phyloP scores from a whole-genome alignment of 73 alveolate species.

The Paraurostyla sp. region DNA sequence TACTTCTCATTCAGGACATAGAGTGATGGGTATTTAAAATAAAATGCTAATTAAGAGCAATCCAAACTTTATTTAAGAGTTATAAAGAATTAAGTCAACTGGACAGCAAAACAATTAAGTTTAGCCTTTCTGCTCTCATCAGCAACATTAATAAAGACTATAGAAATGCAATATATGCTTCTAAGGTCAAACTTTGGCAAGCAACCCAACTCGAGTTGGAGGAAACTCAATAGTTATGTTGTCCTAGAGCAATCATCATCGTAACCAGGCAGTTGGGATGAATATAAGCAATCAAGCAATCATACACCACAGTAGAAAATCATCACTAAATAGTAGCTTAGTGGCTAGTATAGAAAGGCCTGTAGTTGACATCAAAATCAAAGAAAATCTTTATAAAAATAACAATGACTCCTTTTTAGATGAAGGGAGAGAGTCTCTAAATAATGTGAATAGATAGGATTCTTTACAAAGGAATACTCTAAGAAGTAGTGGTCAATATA shows the following conservation, averaged over 20 bases:
- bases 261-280: too few relatives aligned
- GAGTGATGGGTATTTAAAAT: background rate
- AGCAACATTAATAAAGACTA: too few relatives aligned
- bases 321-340: conserved; percentile 16
- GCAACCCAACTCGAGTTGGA: too few relatives aligned
- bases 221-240: too few relatives aligned
- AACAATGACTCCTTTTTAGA: background rate
- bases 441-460: background rate
- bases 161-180: too few relatives aligned
- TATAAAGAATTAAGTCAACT: too few relatives aligned
- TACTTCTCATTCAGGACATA: background rate
- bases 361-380: conserved; percentile 32
- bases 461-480: too few relatives aligned
- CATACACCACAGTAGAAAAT: background rate
- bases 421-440: background rate
- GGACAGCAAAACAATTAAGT: too few relatives aligned
- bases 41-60: background rate
- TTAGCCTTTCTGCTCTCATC: too few relatives aligned
- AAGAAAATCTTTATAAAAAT: background rate
- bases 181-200: too few relatives aligned
- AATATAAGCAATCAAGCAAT: conserved; percentile 20
- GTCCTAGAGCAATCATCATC: too few relatives aligned
- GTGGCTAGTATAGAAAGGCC: conserved; percentile 44
- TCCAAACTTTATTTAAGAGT: background rate
- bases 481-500: too few relatives aligned